These are phyloP conservation scores for Agrocybe praecox DNA, from an alignment of 768 basidiomycete genomes.

Conservation along the genomic window DNA sequence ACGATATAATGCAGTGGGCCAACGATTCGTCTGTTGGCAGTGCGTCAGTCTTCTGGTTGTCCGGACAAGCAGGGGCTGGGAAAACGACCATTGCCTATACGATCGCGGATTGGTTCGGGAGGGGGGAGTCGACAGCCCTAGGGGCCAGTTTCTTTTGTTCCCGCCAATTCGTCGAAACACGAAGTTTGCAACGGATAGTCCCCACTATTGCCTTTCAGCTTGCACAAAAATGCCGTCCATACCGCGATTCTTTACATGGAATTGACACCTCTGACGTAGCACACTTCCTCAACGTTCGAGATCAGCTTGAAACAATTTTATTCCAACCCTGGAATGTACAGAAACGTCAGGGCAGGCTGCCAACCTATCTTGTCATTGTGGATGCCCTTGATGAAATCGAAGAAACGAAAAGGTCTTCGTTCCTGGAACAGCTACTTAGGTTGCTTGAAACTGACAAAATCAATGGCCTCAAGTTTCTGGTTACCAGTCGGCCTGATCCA, in stretches of 20 bases:
- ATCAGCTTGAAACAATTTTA: conserved; percentile 17
- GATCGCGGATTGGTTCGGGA: conserved; percentile 15
- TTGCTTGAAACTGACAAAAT: conserved; percentile 10
- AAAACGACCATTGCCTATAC: conserved; percentile 30
- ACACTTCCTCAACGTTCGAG: neutral
- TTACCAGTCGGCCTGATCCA: conserved; percentile 23
- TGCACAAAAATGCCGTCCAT: conserved; percentile 20
- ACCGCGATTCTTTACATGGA: conserved; percentile 14
- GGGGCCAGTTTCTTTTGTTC: conserved; percentile 32
- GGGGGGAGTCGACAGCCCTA: neutral
- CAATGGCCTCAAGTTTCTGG: conserved; percentile 21
- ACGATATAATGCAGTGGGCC: conserved; percentile 24
- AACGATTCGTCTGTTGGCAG: conserved; percentile 13
- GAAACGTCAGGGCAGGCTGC: neutral
- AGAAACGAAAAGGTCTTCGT: conserved; percentile 2
- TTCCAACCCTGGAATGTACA: conserved; percentile 15
- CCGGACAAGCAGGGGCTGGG: conserved; percentile 20
- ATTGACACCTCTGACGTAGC: conserved; percentile 7
- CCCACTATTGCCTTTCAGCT: conserved; percentile 27
- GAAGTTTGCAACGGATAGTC: conserved; percentile 15
- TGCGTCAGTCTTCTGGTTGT: conserved; percentile 19
- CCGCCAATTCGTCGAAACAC: conserved; percentile 23
- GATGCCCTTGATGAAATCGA: conserved; percentile 28
- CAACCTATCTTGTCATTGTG: conserved; percentile 19
- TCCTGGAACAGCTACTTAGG: conserved; percentile 15